Percentiles rank a stretch among this genome's conserved stretches.
Evolutionary conservation across 177 flowering plant species (phyloP).

Genomic region (Vitis hybrid): DNA sequence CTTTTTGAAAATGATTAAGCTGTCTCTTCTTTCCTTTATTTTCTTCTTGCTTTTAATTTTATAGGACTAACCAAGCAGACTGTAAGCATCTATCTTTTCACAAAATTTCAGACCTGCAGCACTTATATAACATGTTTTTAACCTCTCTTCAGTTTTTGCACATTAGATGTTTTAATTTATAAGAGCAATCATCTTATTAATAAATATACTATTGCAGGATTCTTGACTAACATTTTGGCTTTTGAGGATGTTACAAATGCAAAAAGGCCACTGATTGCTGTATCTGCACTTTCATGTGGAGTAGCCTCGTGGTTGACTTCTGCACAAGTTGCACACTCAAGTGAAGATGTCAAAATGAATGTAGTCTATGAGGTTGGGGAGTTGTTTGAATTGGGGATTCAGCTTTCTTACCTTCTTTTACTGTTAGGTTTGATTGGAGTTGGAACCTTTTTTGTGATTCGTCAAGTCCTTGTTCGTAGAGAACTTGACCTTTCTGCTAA

Average conservation of each 20-base stretch:
- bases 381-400: constrained; percentile 90
- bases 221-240: constrained; percentile 10
- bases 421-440: constrained; percentile 81
- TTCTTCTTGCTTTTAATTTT: no score
- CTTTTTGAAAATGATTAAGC: no score
- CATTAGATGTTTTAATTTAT: neutral
- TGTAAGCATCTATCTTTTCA: neutral
- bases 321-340: constrained; percentile 56
- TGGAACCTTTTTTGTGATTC: constrained; percentile 84
- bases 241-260: constrained; percentile 14
- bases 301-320: constrained; percentile 50
- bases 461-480: constrained; percentile 93
- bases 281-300: constrained; percentile 39
- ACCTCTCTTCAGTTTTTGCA: neutral
- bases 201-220: constrained; percentile 25
- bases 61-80: neutral
- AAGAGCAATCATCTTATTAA: neutral
- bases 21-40: no score
- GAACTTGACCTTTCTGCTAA: constrained; percentile 98
- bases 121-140: no score
- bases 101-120: no score
- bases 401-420: constrained; percentile 76
- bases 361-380: constrained; percentile 78
- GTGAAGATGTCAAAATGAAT: constrained; percentile 40
- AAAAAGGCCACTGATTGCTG: constrained; percentile 20